Evolutionary conservation across 345 rosid genomes (phyloP), one percentile per base, ranked within the genome.

Genomic region (Conringia planisiliqua): DNA sequence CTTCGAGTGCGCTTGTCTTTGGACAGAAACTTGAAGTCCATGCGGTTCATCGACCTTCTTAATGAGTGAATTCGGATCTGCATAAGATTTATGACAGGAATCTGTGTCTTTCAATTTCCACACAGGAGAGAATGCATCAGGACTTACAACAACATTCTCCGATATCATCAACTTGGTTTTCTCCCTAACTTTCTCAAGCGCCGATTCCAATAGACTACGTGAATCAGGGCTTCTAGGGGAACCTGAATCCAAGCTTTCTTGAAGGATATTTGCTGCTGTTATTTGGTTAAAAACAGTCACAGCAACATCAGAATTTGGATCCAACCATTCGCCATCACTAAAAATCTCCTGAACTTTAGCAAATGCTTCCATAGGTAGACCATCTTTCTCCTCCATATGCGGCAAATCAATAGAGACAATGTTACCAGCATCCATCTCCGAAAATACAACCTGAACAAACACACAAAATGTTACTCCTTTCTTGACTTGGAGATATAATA

Each of bases 281-380:
- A 83, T 67, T 55, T 86, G 92, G 75, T 86, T 86, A 62, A 83
- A 82, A 51, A 80, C 62, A 73, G 80, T 82, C 32, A 75, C 70
- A 42, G 89, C 85, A 62, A 81, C 79, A 72, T 86, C 88, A 54
- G 82, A 51, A 42, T 83, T 81, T 72, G 85, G 80, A 81, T 85
- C 89, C 67, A 72, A 40, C 91, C 86, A 85, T 64, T 88, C 90
- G 79, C 80, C 81, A 71, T 54, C 70, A 78, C 86, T 83, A 77
- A 86, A 87, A 57, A 87, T 74, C 70, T 86, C 88, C 46, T 83
- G 80, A 77, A 82, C 90, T 83, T 84, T 86, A 51, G 86, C 85
- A 84, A 84, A 87, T 60, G 85, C 92, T 86, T 87, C 92, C 82
- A 80, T 64, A 30, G 92, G 85, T 73, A 87, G 83, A 64, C 86